Evolutionary conservation across 371 early-diverging fungal genomes (phyloP).

Genomic region (Syncephalastrum monosporum): DNA sequence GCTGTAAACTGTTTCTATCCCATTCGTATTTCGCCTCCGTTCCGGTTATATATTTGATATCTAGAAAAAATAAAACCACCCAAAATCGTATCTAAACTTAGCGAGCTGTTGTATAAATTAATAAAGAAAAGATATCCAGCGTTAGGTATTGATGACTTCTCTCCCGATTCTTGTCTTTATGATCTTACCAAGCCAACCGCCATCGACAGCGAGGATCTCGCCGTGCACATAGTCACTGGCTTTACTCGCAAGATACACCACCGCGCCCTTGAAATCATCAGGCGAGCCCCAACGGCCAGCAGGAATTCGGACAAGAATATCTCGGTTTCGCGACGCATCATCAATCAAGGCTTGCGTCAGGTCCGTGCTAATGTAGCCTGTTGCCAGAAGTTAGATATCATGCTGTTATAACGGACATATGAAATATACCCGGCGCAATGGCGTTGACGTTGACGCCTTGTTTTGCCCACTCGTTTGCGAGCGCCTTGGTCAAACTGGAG

Average conservation of each 20-base stretch:
- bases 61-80: too few relatives aligned
- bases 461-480: conserved; percentile 61
- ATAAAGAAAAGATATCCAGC: too few relatives aligned
- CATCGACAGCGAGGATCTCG: conserved; percentile 49
- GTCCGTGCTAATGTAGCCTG: conserved; percentile 53
- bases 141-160: too few relatives aligned
- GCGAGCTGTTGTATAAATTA: too few relatives aligned
- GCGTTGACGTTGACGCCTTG: conserved; percentile 50
- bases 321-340: conserved; percentile 17
- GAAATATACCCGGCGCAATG: conserved; percentile 48
- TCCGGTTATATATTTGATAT: too few relatives aligned
- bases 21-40: too few relatives aligned
- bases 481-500: conserved; percentile 58
- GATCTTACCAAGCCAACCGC: conserved; percentile 43
- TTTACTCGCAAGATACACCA: conserved; percentile 38
- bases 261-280: conserved; percentile 51
- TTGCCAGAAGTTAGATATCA: neutral
- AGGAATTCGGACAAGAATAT: conserved; percentile 39
- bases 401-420: neutral
- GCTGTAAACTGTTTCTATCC: conserved; percentile 12
- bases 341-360: conserved; percentile 42
- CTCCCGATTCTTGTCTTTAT: neutral
- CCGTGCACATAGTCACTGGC: conserved; percentile 50
- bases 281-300: conserved; percentile 46
- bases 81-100: too few relatives aligned